A percentile compares a stretch with the other conserved stretches of the same genome.
Conservation (phyloP, 805 yeast genomes). For the Ogataea neopini region DNA sequence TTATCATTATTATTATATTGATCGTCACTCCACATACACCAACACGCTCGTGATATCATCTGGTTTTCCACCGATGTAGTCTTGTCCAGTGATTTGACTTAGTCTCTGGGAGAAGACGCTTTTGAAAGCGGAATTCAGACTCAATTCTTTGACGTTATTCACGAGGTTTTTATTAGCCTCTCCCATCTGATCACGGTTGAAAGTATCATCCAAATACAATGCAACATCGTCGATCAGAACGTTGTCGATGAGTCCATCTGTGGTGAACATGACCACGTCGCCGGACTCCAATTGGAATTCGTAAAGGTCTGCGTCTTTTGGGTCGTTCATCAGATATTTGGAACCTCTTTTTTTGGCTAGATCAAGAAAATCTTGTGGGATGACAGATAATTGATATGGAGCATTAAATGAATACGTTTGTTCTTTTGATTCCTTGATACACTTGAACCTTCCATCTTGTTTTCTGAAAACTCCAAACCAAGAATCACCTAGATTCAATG, state of each 20-base stretch:
- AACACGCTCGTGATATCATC: conserved; percentile 90
- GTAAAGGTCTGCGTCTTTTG: conserved; percentile 67
- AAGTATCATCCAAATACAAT: conserved; percentile 58
- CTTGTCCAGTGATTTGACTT: conserved; percentile 62
- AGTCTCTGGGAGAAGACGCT: conserved; percentile 86
- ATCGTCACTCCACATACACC: conserved; percentile 57
- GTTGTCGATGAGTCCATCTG: conserved; percentile 94
- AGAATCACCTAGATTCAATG: conserved; percentile 91
- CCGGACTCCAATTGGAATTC: conserved; percentile 63
- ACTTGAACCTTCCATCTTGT: conserved; percentile 34
- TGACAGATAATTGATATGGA: conserved; percentile 85
- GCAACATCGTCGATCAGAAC: conserved; percentile 72
- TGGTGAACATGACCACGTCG: conserved; percentile 82
- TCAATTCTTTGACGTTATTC: conserved; percentile 61
- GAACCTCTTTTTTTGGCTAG: conserved; percentile 57
- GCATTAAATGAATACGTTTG: conserved; percentile 90
- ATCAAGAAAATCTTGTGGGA: conserved; percentile 61
- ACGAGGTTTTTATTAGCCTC: conserved; percentile 59
- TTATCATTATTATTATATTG: too few relatives aligned
- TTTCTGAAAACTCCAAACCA: conserved; percentile 85
- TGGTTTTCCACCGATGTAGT: conserved; percentile 88
- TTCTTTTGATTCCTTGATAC: conserved; percentile 66
- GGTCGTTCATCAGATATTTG: conserved; percentile 69
- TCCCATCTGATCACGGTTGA: conserved; percentile 42
- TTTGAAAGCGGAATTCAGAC: conserved; percentile 72